phyloP scores from a whole-genome alignment of 2,329 filamentous ascomycete species.

The Hawksworthiomyces lignivorus region DNA sequence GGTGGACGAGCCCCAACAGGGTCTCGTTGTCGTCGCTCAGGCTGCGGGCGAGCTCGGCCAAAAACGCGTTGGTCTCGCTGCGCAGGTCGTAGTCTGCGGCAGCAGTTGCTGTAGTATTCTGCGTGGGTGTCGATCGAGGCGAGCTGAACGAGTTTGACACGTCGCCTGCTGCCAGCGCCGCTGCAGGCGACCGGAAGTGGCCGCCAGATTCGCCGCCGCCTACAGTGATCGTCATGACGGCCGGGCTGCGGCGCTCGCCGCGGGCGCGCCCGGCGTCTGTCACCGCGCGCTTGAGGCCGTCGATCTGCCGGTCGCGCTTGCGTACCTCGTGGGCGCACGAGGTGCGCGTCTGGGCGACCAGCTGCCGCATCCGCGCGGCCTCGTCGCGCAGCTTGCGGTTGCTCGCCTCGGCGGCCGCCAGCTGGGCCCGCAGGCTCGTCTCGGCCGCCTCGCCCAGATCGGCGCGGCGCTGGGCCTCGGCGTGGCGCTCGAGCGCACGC shows the following conservation, averaged over 20 bases:
- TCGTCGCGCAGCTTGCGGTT: conserved; percentile 78
- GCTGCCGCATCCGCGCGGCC: conserved; percentile 66
- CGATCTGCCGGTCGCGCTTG: conserved; percentile 82
- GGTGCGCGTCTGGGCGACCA: conserved; percentile 74
- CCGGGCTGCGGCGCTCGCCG: conserved; percentile 46
- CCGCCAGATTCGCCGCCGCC: conserved; percentile 44
- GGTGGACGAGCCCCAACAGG: conserved; percentile 63
- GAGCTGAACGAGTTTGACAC: background rate
- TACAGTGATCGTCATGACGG: conserved; percentile 50
- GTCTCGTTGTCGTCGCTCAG: conserved; percentile 90
- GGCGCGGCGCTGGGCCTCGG: conserved; percentile 47
- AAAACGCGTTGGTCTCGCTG: conserved; percentile 83
- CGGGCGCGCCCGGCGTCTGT: conserved; percentile 59
- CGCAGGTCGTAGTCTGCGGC: conserved; percentile 58
- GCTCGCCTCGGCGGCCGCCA: conserved; percentile 66
- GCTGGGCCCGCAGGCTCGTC: conserved; percentile 58
- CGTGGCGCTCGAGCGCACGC: conserved; percentile 45
- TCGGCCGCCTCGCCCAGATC: conserved; percentile 62
- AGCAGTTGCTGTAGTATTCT: background rate
- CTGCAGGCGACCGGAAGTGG: conserved; percentile 20
- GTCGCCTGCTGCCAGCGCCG: background rate
- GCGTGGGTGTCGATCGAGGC: background rate
- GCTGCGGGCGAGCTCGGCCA: conserved; percentile 74
- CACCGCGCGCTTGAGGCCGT: conserved; percentile 80
- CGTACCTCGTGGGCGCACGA: conserved; percentile 87